A percentile compares a stretch with the other conserved stretches of the same genome.
These are phyloP conservation scores for Sicyos baderoa DNA, from an alignment of 306 rosid genomes.

Conservation along the genomic window DNA sequence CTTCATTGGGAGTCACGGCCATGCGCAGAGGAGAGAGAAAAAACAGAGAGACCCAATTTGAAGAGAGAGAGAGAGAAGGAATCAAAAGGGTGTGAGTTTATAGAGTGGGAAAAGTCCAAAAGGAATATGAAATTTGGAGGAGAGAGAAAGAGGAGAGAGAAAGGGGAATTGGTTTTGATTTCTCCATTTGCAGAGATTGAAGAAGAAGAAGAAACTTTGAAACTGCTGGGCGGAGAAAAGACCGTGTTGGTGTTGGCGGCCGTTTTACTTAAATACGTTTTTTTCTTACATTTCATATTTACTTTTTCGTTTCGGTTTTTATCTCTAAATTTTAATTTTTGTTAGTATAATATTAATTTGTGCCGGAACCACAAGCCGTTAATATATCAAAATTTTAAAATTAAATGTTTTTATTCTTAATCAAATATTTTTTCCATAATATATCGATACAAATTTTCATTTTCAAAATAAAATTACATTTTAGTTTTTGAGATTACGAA, in stretches of 20 bases:
- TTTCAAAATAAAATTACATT: too few relatives aligned
- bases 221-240: background rate
- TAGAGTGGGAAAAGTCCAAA: constrained; percentile 5
- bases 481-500: too few relatives aligned
- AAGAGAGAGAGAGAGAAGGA: constrained; percentile 3
- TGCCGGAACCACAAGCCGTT: too few relatives aligned
- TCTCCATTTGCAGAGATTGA: background rate
- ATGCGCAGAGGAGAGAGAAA: constrained; percentile 15
- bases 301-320: background rate
- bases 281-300: background rate
- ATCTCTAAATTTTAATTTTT: background rate
- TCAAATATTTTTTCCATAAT: too few relatives aligned
- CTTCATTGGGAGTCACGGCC: constrained; percentile 45
- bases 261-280: constrained; percentile 13
- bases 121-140: background rate
- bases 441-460: too few relatives aligned
- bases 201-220: background rate
- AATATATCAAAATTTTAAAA: too few relatives aligned
- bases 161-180: background rate
- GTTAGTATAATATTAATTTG: too few relatives aligned
- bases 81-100: background rate
- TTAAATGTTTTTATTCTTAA: too few relatives aligned
- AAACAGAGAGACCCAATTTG: background rate
- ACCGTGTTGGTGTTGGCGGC: constrained; percentile 24
- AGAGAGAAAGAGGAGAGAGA: constrained; percentile 11